Base-by-base conservation (phyloP, 768 basidiomycete genomes). In the Tricholoma sp. region DNA sequence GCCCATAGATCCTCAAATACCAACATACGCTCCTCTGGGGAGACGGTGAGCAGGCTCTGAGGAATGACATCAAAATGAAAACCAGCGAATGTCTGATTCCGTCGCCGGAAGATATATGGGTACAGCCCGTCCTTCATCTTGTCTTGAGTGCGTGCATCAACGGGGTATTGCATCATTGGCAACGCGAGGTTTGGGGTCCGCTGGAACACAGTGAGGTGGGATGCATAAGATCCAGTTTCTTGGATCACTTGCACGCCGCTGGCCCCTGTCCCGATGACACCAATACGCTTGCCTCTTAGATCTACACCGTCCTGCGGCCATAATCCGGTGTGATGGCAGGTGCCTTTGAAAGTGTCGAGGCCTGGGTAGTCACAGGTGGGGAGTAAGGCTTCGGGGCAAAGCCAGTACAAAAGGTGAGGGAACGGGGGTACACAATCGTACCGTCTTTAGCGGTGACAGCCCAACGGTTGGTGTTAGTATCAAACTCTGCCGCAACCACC, bases 191-290 rank as follows among this genome's bases (percentile, higher is more conserved):
- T 66, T 0, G 66, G 65, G 5, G 67, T 68, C 6, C 69, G 67
- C 52, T 70, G 69, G 61, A 68, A 70, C 18, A 68, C 66, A 7
- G 66, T 66, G 29, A 69, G 60, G 46, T 67, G 62, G 1, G 56
- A 32, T 1, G 62, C 64, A 16, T 63, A 22, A 4, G 63, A 61
- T 4, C 65, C 68, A 7, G 57, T 54, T 47, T 61, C 64, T 43
- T 69, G 65, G n/a, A 67, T 62, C 7, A 69, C 51, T 32, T 69
- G 67, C 5, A 69, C 67, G 16, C 66, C 67, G 22, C 62, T 66
- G 3, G 67, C 66, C 0, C 68, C 67, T 0, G 68, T 70, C 18
- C 67, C 67, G 34, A 68, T 64, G n/a, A 68, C 62, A 3, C 62
- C 67, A 12, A 70, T 55, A 4, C 65, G 66, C 52, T 68, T 68